Percentiles rank a stretch among this genome's conserved stretches.
Evolutionary conservation across 2,329 filamentous ascomycete species (phyloP).

Genomic region (Mollisia scopiformis): DNA sequence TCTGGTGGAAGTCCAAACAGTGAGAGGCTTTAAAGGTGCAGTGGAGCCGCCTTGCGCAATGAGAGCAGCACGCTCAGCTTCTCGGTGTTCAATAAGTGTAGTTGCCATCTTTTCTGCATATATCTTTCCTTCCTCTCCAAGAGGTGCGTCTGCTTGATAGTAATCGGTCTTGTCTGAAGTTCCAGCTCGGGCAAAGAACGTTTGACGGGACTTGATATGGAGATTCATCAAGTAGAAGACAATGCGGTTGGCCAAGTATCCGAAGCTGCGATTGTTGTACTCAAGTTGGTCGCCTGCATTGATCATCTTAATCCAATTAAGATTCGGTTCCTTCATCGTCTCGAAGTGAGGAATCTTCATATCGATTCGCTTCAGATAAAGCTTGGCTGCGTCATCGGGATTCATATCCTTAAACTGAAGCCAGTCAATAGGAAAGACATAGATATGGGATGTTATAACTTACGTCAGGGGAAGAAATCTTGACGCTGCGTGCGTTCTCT

Average conservation of each 20-base stretch:
- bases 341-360: slow-evolving; percentile 95
- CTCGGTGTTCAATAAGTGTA: slow-evolving; percentile 78
- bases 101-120: slow-evolving; percentile 90
- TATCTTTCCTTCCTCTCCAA: slow-evolving; percentile 77
- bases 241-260: slow-evolving; percentile 94
- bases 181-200: slow-evolving; percentile 89
- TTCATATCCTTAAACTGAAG: slow-evolving; percentile 86
- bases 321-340: slow-evolving; percentile 90
- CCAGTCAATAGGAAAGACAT: slow-evolving; percentile 13
- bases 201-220: slow-evolving; percentile 93
- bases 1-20: slow-evolving; percentile 93
- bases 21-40: slow-evolving; percentile 75
- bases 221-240: slow-evolving; percentile 98
- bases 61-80: slow-evolving; percentile 75
- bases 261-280: slow-evolving; percentile 96
- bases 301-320: slow-evolving; percentile 99
- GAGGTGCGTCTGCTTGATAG: slow-evolving; percentile 86
- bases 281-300: slow-evolving; percentile 92
- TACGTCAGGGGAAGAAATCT: slow-evolving; percentile 95
- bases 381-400: slow-evolving; percentile 85
- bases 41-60: slow-evolving; percentile 69
- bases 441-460: slow-evolving; percentile 34
- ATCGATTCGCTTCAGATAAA: slow-evolving; percentile 89
- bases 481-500: slow-evolving; percentile 95
- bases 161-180: slow-evolving; percentile 86